Evolutionary conservation across 805 yeast genomes (phyloP), one percentile per base, ranked within the genome.

Genomic region (Starmerella stellata): DNA sequence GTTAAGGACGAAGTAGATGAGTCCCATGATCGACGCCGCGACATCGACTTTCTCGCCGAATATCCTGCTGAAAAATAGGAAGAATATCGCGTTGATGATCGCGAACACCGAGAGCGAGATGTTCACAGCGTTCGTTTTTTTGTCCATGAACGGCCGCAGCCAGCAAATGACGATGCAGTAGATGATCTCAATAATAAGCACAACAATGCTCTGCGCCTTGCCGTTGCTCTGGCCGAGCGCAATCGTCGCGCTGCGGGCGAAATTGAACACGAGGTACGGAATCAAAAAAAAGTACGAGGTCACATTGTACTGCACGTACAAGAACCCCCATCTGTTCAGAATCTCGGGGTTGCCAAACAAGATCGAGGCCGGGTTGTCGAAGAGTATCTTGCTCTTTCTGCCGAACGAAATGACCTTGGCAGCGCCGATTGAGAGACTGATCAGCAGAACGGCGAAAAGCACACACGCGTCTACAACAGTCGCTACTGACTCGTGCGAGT

Each of bases 21-120:
- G 74, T 0, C 92, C 98, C 69, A 83, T 79, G 28, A 90, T 76
- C 0, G 95, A 79, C 0, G 90, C 74, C n/a, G 83, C 95, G 36
- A 78, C 76, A 28, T 71, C 76, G 3, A 93, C 93, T 59, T 79
- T 90, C 4, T 35, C 35, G 29, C 66, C 69, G 63, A 82, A 85
- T 32, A 81, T 64, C 53, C 78, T 73, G 16, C 93, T 78, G 63
- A 82, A 90, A 62, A 90, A 85, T 62, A 83, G 60, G 59, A 81
- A 90, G 62, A 90, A 77, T 32, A 87, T 59, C 1, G 95, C 70
- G 58, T 90, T 90, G 52, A 87, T 60, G 40, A 82, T 69, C 54
- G 74, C 78, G 48, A 90, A 74, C 35, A 78, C 69, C 29, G 81
- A 75, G 50, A 87, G 80, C 35, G 79, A 68, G 50, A 90, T 87